Evolutionary conservation across 768 basidiomycete species (phyloP), one percentile per base, ranked within the genome.

Genomic region (Boletus coccyginus): DNA sequence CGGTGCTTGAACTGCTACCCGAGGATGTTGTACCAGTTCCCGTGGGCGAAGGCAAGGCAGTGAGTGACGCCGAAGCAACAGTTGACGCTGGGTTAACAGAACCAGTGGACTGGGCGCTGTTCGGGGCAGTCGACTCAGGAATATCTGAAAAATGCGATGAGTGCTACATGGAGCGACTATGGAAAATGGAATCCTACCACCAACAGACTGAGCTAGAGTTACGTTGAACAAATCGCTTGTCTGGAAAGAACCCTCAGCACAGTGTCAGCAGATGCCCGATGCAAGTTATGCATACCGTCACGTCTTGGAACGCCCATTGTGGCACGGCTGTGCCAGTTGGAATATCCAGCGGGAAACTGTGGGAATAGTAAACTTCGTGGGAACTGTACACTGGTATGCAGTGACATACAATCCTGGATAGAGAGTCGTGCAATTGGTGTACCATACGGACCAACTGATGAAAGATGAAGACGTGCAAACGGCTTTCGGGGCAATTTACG

Each of bases 291-390:
- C 79, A 44, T 63, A 79, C 78, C 62, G 74, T 67, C 24, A 86
- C 78, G 54, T 84, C 78, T 35, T 81, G 69, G 57, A 80, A 88
- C 13, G 85, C 85, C 86, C 86, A 88, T 13, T 77, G 77, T 10
- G 85, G 86, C 19, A 87, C 75, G 13, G 73, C 70, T 2, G 80
- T 74, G 9, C 77, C 78, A 0, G 62, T 55, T 3, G 86, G 85
- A 46, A 87, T 67, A n/a, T 68, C 62, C 14, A 70, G 50, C 0
- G 82, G 79, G 58, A 72, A 85, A 17, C 81, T 82, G 41, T 52
- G 24, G 53, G 8, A 43, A 31, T 31, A 11, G 17, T 61, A 13
- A 59, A 29, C 17, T 24, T 19, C 2, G 19, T 10, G n/a, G 24
- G 13, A 40, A 47, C 27, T 33, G 9, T 2, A 39, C 6, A 27